Base-by-base conservation (phyloP, 768 basidiomycete species). In the Cubamyces lactineus region DNA sequence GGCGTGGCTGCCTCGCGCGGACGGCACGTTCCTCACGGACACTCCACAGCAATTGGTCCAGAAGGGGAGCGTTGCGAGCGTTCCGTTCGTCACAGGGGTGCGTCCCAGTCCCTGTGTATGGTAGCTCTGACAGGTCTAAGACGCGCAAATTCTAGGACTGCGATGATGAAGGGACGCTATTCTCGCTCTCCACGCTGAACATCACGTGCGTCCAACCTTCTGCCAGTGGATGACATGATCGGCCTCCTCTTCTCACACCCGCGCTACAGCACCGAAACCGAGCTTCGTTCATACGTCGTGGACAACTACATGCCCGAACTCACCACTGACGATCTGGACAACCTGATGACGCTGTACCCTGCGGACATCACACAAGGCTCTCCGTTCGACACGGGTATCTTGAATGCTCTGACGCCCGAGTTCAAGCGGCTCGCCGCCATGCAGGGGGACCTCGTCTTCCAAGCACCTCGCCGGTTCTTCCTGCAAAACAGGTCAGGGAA, bases 101-200 rank as follows among this genome's bases (percentile, higher is more conserved):
- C 24, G 67, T 41, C 5, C 23, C 15, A 17, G 16, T 46, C 24
- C 19, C 17, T 16, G 0, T 13, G 6, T 17, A 11, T 46, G 28
- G 26, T 23, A 19, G 28, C 16, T 43, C n/a, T 47, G 17, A 15
- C 16, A 17, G 15, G 13, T 3, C 8, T n/a, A 23, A 1, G 30
- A 43, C 13, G 6, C 17, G 7, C 40, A 4, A 19, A 8, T 2
- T 5, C 4, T 30, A 64, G 63, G 78, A 84, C 62, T 78, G 77
- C 65, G 84, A 86, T 53, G 86, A 87, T 53, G 86, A 87, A 67
- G 86, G 85, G 5, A 84, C 85, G 1, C 38, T 74, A 8, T 75
- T 76, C 67, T 68, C 74, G 5, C 43, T 75, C 26, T 57, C 68
- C 3, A 67, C 58, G 1, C 39, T 47, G 11, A 75, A 75, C 53